Conservation (phyloP, 2,329 filamentous ascomycete species). For the Chalaropsis thielavioides region DNA sequence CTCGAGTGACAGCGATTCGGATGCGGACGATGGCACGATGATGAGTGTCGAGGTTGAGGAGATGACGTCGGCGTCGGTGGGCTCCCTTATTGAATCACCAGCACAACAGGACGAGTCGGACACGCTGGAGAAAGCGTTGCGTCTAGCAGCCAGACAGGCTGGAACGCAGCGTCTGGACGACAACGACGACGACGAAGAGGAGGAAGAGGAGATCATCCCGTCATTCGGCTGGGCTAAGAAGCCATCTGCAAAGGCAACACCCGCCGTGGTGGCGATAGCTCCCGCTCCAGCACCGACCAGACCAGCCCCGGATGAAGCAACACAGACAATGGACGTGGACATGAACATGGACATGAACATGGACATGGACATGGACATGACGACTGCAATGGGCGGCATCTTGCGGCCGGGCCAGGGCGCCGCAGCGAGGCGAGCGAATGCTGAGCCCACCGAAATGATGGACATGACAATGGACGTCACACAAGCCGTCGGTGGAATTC, state of each 20-base stretch:
- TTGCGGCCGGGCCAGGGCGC: not conserved
- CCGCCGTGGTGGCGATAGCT: slow-evolving; percentile 17
- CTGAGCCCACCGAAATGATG: slow-evolving; percentile 45
- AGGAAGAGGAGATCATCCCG: slow-evolving; percentile 54
- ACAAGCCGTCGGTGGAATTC: slow-evolving; percentile 63
- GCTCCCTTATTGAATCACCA: slow-evolving; percentile 43
- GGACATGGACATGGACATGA: slow-evolving; percentile 43
- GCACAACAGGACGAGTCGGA: slow-evolving; percentile 49
- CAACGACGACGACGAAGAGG: slow-evolving; percentile 31
- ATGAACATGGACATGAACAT: slow-evolving; percentile 40
- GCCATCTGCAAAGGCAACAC: slow-evolving; percentile 17
- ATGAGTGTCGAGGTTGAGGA: slow-evolving; percentile 74
- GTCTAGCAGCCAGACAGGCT: slow-evolving; percentile 59
- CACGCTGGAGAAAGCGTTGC: slow-evolving; percentile 64
- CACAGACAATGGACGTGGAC: slow-evolving; percentile 27
- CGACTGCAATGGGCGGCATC: slow-evolving; percentile 39
- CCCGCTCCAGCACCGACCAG: slow-evolving; percentile 8
- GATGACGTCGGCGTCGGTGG: slow-evolving; percentile 52
- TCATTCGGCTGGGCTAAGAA: slow-evolving; percentile 64
- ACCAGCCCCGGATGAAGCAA: not conserved
- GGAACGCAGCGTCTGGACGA: slow-evolving; percentile 54
- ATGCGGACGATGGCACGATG: slow-evolving; percentile 62
- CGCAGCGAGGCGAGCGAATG: not conserved
- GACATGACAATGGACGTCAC: slow-evolving; percentile 95
- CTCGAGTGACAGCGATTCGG: slow-evolving; percentile 35